phyloP scores from a whole-genome alignment of 1,139 yeast species.

The Zhuliangozyma blackwelliae region DNA sequence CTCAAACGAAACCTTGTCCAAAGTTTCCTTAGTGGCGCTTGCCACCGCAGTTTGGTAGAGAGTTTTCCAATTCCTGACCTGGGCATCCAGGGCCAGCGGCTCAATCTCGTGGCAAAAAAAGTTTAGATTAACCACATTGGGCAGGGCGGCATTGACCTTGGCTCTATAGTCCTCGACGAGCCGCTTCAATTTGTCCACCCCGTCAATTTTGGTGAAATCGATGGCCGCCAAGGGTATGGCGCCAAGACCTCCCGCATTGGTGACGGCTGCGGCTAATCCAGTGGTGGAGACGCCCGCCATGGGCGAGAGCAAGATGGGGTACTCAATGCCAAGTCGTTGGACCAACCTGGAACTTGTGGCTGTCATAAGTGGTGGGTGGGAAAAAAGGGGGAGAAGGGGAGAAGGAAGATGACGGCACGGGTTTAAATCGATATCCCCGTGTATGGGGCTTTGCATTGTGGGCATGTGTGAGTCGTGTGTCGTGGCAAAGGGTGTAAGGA shows the following conservation, averaged over 20 bases:
- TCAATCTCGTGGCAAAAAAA: constrained; percentile 41
- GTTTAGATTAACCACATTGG: constrained; percentile 35
- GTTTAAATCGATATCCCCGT: no score
- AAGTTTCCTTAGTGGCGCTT: constrained; percentile 7
- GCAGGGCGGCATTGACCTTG: background rate
- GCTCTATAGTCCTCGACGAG: constrained; percentile 5
- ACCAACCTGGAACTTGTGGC: background rate
- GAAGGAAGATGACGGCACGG: no score
- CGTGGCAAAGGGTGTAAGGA: no score
- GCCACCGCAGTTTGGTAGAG: constrained; percentile 12
- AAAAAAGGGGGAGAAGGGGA: no score
- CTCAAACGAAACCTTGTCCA: constrained; percentile 11
- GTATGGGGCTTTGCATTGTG: no score
- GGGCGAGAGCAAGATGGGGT: constrained; percentile 48
- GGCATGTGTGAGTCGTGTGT: no score
- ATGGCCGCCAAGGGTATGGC: constrained; percentile 40
- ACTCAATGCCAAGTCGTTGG: constrained; percentile 15
- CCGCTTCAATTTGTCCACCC: constrained; percentile 13
- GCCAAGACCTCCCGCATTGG: constrained; percentile 41
- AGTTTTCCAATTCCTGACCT: constrained; percentile 22
- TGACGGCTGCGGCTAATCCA: constrained; percentile 34
- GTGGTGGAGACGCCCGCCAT: constrained; percentile 51
- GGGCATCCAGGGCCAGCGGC: constrained; percentile 13
- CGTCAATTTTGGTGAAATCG: constrained; percentile 17
- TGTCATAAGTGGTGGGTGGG: no score